Base-by-base conservation (phyloP, 257 asterid genomes). In the Rubia yunnanensis region DNA sequence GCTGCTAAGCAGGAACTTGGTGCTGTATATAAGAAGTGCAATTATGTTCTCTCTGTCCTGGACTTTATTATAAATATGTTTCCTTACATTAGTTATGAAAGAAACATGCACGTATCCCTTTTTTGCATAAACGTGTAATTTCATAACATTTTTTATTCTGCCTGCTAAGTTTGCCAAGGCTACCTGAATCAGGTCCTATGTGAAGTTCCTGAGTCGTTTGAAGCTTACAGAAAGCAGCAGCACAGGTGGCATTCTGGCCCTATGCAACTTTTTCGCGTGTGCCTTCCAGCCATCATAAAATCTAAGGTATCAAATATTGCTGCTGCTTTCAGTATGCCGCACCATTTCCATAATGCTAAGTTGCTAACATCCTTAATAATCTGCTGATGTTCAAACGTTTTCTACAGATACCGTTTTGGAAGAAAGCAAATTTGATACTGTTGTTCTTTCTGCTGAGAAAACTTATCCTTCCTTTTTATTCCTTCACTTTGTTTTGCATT, bases 241-340 rank as follows among this genome's bases (percentile, higher is more conserved):
- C 82, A 91, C 72, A 89, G 98, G 39, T 91, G 98, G 98, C 98
- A 91, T 77, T 91, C 98, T 31, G 98, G 98, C 62, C 98, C 98
- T 67, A 91, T 91, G 98, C 95, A 86, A 78, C 76, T 91, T 72
- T 91, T 91, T 62, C 96, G 98, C 71, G 60, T 91, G 77, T 88
- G 95, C 78, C 88, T 91, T 46, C 18, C 67, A 24, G 95, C 88
- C 74, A 77, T 91, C 72, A 74, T 91, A 55, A 84, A 64, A 39
- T 73, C 98, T 7, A 84, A 91, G 98, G 98, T 91, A 15, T 44
- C 52, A 10, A 15, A 15, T 44, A 44, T 6, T 44, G 22, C 52
- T 17, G 22, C 3, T 44, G 8, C 8, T 44, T 44, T 44, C 52
- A 44, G 52, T 14, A 14, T 3, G 5, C 52, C 52, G 22, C 17